A percentile compares a stretch with the other conserved stretches of the same genome.
phyloP scores from a whole-genome alignment of 768 basidiomycete species.

The Pleurotus salmoneostramineus region DNA sequence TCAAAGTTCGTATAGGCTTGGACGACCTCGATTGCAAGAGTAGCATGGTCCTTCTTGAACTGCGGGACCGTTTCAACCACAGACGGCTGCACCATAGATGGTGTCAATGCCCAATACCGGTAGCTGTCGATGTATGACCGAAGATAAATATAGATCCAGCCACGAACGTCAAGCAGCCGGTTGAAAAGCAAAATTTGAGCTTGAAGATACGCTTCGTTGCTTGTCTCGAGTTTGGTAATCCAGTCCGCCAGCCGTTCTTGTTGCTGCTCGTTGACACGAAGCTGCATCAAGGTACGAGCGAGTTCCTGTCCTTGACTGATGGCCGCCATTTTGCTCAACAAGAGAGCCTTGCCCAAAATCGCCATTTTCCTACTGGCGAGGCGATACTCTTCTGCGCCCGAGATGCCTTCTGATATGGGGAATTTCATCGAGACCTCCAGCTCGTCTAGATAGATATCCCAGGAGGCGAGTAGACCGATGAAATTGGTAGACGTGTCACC shows the following conservation, averaged over 20 bases:
- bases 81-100: not conserved
- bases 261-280: not conserved
- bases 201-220: not conserved
- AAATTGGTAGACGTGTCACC: not conserved
- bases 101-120: not conserved
- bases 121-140: not conserved
- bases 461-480: not conserved
- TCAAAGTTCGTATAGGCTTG: not conserved
- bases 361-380: not conserved
- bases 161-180: not conserved
- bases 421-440: not conserved
- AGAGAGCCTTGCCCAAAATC: not conserved
- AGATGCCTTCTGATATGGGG: not conserved
- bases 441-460: not conserved
- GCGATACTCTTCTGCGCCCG: not conserved
- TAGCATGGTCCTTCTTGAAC: not conserved
- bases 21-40: not conserved
- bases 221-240: not conserved
- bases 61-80: not conserved
- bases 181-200: not conserved
- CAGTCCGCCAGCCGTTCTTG: not conserved
- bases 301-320: slow-evolving; percentile 1
- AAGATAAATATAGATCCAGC: not conserved
- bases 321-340: not conserved
- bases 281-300: not conserved